These are phyloP conservation scores for Irpex sp. DNA, from an alignment of 1,284 basidiomycete genomes.

Conservation along the genomic window DNA sequence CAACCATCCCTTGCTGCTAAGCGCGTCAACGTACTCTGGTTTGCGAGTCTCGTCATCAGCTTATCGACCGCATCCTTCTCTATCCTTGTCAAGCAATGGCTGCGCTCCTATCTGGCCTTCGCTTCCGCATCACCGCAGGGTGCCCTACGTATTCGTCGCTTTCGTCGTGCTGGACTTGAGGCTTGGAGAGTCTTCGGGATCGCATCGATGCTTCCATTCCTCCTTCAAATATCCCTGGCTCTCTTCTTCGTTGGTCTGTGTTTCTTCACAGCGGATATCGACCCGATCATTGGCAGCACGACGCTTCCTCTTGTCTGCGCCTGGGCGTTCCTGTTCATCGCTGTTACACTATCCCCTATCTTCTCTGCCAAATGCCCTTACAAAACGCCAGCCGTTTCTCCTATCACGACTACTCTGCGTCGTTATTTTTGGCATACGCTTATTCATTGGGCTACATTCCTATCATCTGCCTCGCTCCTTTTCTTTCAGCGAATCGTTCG, in stretches of 20 bases:
- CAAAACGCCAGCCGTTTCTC: neutral
- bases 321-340: constrained; percentile 5
- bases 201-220: constrained; percentile 3
- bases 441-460: too few species aligned
- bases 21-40: too few species aligned
- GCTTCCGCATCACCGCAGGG: too few species aligned
- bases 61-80: neutral
- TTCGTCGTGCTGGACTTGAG: neutral
- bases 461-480: too few species aligned
- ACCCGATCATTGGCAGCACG: neutral
- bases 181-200: constrained; percentile 9
- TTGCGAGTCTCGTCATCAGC: neutral
- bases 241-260: constrained; percentile 10
- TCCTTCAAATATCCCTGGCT: constrained; percentile 6
- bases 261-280: constrained; percentile 2
- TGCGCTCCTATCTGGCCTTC: too few species aligned
- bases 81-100: too few species aligned
- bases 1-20: too few species aligned
- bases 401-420: too few species aligned
- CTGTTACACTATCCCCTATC: neutral
- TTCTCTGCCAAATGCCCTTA: constrained; percentile 5
- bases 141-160: neutral
- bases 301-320: neutral
- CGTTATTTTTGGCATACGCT: too few species aligned
- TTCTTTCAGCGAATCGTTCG: too few species aligned